phyloP scores from a whole-genome alignment of 352 stramenopile genomes.

The Phytophthora cryptogea region DNA sequence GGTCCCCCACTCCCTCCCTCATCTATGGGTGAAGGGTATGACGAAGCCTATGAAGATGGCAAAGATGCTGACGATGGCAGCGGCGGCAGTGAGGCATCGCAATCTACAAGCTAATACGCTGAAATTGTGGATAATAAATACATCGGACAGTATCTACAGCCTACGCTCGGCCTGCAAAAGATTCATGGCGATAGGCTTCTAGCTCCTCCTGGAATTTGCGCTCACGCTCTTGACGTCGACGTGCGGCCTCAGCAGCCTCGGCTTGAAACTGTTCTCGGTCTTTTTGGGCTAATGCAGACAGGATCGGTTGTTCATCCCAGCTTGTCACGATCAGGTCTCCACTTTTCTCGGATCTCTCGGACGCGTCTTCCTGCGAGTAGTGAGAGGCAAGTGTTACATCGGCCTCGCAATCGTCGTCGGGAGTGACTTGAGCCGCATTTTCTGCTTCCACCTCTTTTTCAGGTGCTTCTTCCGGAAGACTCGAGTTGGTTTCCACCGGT shows the following conservation, averaged over 20 bases:
- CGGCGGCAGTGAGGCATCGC: conserved; percentile 22
- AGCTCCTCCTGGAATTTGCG: conserved; percentile 62
- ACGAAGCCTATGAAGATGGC: conserved; percentile 28
- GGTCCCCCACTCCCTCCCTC: conserved; percentile 32
- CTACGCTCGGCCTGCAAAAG: conserved; percentile 29
- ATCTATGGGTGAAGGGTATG: conserved; percentile 25
- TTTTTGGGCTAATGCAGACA: conserved; percentile 42
- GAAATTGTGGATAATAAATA: conserved; percentile 23
- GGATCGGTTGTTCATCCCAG: conserved; percentile 63
- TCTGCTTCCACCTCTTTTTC: conserved; percentile 11
- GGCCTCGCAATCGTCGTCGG: neutral
- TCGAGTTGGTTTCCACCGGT: neutral
- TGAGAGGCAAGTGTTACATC: conserved; percentile 7
- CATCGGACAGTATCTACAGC: neutral
- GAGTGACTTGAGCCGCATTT: neutral
- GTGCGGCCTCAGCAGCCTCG: conserved; percentile 36
- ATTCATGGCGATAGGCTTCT: conserved; percentile 42
- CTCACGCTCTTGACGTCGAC: conserved; percentile 48
- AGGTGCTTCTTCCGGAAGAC: conserved; percentile 1
- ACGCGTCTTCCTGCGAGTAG: neutral
- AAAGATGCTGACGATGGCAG: conserved; percentile 13
- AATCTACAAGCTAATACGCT: conserved; percentile 16
- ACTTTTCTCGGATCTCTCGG: conserved; percentile 2
- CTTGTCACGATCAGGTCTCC: conserved; percentile 9
- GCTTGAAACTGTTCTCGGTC: conserved; percentile 30